Evolutionary conservation across 2,329 filamentous ascomycete species (phyloP), one percentile per base, ranked within the genome.

Genomic region (Colletotrichum shisoi): DNA sequence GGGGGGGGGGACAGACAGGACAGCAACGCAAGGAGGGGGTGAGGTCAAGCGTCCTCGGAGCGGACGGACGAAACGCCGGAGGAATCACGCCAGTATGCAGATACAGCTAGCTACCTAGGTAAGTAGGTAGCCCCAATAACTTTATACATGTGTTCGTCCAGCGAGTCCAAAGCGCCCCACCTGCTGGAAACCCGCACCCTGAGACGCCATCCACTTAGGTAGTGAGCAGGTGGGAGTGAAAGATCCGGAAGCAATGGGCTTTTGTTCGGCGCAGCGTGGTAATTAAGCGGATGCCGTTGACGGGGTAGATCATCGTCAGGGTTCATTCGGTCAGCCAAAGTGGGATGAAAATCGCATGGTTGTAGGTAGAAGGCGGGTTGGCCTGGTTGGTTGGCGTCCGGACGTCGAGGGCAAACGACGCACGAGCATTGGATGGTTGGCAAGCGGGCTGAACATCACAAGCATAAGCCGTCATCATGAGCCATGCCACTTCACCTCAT

Each of bases 1-100:
- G n/a, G 40, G 17, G 45, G 27, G 19, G 42, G 24, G 48, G 34
- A 63, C 48, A 59, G 19, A 24, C 45, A 46, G n/a, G 45, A 46
- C 24, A 21, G 45, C 19, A 19, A 19, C 11, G 44, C 11, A 12
- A 21, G 45, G 19, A 9, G 53, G 34, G 51, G 63, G 34, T 48
- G 42, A 63, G 49, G 64, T 67, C 27, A 19, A 59, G 45, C 31
- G 57, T 42, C 64, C 54, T 31, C 53, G 64, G 64, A 67, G 53
- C 53, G 64, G 63, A 67, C 64, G 60, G 64, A 64, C 64, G 64
- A 67, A 67, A 63, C 60, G 64, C 42, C 54, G 54, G 64, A 60
- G 48, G 54, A 67, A 67, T 67, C 61, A 67, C 64, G 64, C 62
- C 54, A 64, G 27, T 45, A 64, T 54, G 19, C 42, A 24, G 21